Evolutionary conservation across 495 filamentous ascomycete genomes (phyloP), one percentile per base, ranked within the genome.

Genomic region (Lineolata rhizophorae): DNA sequence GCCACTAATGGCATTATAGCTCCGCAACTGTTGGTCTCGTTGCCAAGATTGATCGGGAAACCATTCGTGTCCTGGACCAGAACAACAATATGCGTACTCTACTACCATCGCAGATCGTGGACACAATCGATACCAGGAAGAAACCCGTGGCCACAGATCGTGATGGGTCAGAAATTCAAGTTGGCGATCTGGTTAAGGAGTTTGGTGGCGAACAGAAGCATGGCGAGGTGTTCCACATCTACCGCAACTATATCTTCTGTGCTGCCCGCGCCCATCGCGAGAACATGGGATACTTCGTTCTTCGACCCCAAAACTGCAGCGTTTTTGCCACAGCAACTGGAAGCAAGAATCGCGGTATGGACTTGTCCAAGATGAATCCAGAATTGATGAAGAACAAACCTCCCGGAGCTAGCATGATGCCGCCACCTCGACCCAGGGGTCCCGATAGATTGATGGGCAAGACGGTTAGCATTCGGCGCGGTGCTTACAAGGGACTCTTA

Each of bases 31-130:
- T 95, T 19, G 87, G 70, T 27, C 90, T 79, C 48, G 71, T 95
- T 26, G 70, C 90, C 54, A 93, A 93, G 52, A 82, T 95, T 15
- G 87, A 95, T 43, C 73, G 84, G 20, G 87, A 95, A 48, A 79
- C 81, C 4, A 52, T 99, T 27, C 76, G 76, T 11, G 74, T 94
- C 2, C 52, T 99, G 8, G 85, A 94, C 46, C 87, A 95, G 50
- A 76, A 90, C 37, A 77, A 77, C 31, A 76, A 80, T 30, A 65
- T 65, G 12, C 72, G 81, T 29, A 74, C 73, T 34, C 60, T 94
- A 9, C 67, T 92, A 48, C 83, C 82, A 22, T 90, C 84, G 2
- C 81, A 87, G 48, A 81, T 99, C 28, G 70, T 79, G 8, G 83
- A 82, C 55, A 82, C 78, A 50, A 60, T 95, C 20, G 70, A 72